Evolutionary conservation across 2,329 filamentous ascomycete genomes (phyloP).

Genomic region (Colletotrichum nymphaeae): DNA sequence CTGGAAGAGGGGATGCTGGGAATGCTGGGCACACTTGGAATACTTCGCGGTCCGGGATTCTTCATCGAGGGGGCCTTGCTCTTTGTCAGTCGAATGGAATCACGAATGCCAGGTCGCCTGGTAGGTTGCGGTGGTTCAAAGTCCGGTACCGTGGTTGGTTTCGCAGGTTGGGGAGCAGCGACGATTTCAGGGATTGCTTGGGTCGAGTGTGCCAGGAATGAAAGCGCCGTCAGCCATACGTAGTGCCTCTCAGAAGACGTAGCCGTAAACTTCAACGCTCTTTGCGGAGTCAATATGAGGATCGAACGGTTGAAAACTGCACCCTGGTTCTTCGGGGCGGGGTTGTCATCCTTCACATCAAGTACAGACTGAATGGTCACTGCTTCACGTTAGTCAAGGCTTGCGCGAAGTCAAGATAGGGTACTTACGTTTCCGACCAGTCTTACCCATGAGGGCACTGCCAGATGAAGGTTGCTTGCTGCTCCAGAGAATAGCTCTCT

Average conservation of each 20-base stretch:
- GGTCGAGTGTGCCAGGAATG: constrained; percentile 91
- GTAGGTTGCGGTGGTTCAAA: constrained; percentile 62
- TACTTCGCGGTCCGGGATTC: constrained; percentile 61
- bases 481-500: constrained; percentile 96
- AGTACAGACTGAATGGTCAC: constrained; percentile 96
- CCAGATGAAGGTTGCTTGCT: constrained; percentile 95
- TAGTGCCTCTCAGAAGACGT: constrained; percentile 87
- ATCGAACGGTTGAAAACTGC: constrained; percentile 91
- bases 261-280: constrained; percentile 95
- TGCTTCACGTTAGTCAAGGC: constrained; percentile 55
- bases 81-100: constrained; percentile 92
- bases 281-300: constrained; percentile 90
- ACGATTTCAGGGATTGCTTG: constrained; percentile 83
- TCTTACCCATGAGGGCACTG: constrained; percentile 90
- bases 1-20: constrained; percentile 50
- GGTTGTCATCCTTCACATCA: constrained; percentile 95
- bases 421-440: constrained; percentile 89
- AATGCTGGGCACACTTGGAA: constrained; percentile 62
- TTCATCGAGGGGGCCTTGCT: constrained; percentile 59
- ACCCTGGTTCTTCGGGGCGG: constrained; percentile 76
- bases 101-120: constrained; percentile 74
- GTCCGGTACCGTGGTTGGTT: constrained; percentile 60
- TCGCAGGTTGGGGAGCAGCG: constrained; percentile 60
- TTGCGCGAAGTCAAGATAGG: constrained; percentile 17
- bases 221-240: constrained; percentile 92